Evolutionary conservation across 306 rosid genomes (phyloP).

Genomic region (Lathyrus oleraceus): DNA sequence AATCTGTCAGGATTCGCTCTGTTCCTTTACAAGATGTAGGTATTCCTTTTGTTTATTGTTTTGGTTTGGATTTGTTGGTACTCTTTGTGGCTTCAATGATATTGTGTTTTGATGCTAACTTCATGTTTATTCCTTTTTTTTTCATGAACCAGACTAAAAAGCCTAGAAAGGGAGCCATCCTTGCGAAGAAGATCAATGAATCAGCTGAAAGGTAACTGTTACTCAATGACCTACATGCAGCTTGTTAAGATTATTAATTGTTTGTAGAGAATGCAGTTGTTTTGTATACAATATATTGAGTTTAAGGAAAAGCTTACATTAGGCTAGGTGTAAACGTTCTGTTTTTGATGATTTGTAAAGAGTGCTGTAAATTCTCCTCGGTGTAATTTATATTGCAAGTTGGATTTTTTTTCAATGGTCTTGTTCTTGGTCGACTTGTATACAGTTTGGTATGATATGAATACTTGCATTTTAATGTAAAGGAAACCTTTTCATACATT

Average conservation of each 20-base stretch:
- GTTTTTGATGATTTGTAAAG: background rate
- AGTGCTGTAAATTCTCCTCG: background rate
- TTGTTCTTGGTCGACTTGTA: background rate
- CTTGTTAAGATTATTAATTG: background rate
- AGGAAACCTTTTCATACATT: slow-evolving; percentile 14
- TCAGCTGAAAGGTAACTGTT: slow-evolving; percentile 70
- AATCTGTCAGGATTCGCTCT: slow-evolving; percentile 94
- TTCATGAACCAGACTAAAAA: slow-evolving; percentile 67
- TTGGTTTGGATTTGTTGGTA: background rate
- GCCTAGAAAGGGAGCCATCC: slow-evolving; percentile 84
- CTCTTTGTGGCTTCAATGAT: background rate
- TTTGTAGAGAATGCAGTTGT: slow-evolving; percentile 11
- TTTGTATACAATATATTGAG: slow-evolving; percentile 7
- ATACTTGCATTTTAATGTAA: background rate
- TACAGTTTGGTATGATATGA: background rate
- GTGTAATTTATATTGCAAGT: slow-evolving; percentile 15
- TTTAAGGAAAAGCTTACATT: background rate
- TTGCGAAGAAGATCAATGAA: slow-evolving; percentile 68
- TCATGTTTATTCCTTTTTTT: background rate
- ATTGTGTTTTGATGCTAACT: background rate
- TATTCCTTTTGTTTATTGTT: slow-evolving; percentile 13
- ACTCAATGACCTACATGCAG: background rate
- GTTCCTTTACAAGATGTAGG: slow-evolving; percentile 84
- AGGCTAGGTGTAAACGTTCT: slow-evolving; percentile 1
- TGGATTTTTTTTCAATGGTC: background rate